These are phyloP conservation scores for Populus alba DNA, from an alignment of 345 rosid genomes.

Conservation along the genomic window DNA sequence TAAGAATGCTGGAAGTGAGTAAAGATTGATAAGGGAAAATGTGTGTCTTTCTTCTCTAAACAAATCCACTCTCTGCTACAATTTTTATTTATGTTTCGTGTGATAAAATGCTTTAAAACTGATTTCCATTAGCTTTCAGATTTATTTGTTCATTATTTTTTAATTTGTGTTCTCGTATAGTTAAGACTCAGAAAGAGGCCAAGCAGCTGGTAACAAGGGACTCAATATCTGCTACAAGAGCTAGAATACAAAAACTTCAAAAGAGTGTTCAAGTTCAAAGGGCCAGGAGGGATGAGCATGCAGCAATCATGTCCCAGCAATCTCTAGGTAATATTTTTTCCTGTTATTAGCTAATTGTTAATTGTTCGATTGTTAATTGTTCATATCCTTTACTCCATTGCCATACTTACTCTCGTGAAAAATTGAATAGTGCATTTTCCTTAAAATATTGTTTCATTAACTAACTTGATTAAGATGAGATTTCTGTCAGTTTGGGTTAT, in stretches of 20 bases:
- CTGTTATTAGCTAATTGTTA: neutral
- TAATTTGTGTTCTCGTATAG: constrained; percentile 35
- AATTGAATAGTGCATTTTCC: neutral
- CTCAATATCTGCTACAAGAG: constrained; percentile 54
- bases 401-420: neutral
- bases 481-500: neutral
- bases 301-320: constrained; percentile 51
- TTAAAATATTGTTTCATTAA: neutral
- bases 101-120: neutral
- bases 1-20: neutral
- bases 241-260: constrained; percentile 57
- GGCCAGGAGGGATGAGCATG: constrained; percentile 61
- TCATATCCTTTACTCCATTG: neutral
- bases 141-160: neutral
- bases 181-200: constrained; percentile 77
- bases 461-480: neutral
- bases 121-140: neutral
- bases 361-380: constrained; percentile 13
- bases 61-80: neutral
- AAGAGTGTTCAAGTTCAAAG: constrained; percentile 52
- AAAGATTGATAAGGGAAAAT: neutral
- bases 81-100: neutral
- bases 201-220: constrained; percentile 64
- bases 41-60: neutral
- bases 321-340: constrained; percentile 45